A percentile compares a stretch with the other conserved stretches of the same genome.
Conservation (phyloP, 495 filamentous ascomycete genomes). For the Penicillium waksmanii region DNA sequence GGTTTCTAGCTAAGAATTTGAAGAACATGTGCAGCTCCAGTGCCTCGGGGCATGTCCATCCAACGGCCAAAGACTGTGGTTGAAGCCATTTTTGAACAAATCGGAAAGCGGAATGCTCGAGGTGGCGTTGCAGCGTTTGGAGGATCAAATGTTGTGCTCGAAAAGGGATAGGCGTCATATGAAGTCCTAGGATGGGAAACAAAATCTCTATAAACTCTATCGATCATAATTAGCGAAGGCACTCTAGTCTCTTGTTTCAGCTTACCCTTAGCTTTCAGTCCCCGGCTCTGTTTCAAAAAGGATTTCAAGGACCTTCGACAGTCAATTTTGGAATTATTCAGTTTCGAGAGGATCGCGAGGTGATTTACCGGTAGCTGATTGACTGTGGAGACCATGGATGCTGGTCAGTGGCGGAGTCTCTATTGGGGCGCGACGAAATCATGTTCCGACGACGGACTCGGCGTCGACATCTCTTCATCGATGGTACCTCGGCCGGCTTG, state of each 20-base stretch:
- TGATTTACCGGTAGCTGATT: no score
- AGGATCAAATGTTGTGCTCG: neutral
- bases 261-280: no score
- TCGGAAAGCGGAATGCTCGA: slow-evolving; percentile 1
- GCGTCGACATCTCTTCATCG: no score
- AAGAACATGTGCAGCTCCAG: slow-evolving; percentile 4
- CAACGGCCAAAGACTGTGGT: neutral
- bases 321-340: no score
- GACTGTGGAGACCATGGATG: no score
- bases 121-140: neutral
- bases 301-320: neutral
- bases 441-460: no score
- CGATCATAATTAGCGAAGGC: neutral
- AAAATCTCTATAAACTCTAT: no score
- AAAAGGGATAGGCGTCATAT: neutral
- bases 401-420: no score
- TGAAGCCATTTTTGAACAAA: slow-evolving; percentile 2
- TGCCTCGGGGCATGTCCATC: slow-evolving; percentile 5
- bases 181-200: neutral
- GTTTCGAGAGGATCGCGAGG: no score
- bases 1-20: slow-evolving; percentile 5
- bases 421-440: no score
- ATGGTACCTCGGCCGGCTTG: neutral
- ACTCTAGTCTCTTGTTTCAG: no score
- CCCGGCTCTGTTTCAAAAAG: neutral